Evolutionary conservation across 768 basidiomycete genomes (phyloP), one percentile per base, ranked within the genome.

Genomic region (Stropharia rugosoannulata): DNA sequence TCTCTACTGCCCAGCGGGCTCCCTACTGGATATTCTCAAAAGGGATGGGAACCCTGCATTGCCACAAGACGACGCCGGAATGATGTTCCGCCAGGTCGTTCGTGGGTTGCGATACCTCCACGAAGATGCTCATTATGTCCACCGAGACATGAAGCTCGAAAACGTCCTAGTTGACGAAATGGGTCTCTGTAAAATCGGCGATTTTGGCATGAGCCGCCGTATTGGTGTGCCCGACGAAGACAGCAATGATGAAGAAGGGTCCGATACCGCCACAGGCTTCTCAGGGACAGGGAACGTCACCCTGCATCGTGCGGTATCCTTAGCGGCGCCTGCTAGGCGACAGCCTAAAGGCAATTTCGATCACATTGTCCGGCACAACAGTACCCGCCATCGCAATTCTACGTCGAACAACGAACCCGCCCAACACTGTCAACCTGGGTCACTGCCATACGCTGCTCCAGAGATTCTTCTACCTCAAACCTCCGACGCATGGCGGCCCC

Each of bases 111-210:
- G 84, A 50, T 95, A 95, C 73, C 71, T 96, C 66, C 93, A 96
- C 69, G 83, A 87, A 56, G 81, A 82, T 40, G 87, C 85, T 25
- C 72, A 80, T 7, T 83, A 89, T 62, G 89, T 95, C 51, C 96
- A 99, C 74, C 83, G 94, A 63, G 97, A 99, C 73, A 76, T 99
- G 70, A 99, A 99, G 75, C 83, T 97, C 56, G 97, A 98, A 73
- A 99, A 99, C 74, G 85, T 98, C 47, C 83, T 98, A 41, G 86
- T 95, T 51, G 93, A 95, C 69, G 89, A 92, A 67, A 85, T 83
- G 76, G 89, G 91, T 53, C 80, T 86, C n/a, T 94, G 93, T 75
- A 84, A 85, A 66, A 87, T 96, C 32, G 76, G 78, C 42, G 93
- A 95, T 73, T 95, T 95, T 73, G 92, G 93, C 47, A 82, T 95